Evolutionary conservation across 2,329 filamentous ascomycete genomes (phyloP), one percentile per base, ranked within the genome.

Genomic region (Orbilia brochopaga): DNA sequence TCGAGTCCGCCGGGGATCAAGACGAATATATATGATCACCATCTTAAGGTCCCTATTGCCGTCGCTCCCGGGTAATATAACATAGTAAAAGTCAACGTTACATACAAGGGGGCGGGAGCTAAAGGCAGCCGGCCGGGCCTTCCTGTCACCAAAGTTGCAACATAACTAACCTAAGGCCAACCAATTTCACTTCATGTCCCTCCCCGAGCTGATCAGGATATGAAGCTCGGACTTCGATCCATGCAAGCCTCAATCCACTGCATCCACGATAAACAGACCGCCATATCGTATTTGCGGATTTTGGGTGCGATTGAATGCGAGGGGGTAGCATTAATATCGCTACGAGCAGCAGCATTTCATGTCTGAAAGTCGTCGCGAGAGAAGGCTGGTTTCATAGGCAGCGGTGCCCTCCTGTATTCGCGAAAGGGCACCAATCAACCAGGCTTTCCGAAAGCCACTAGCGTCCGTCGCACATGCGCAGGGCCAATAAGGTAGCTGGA

Each of bases 371-470:
- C 27, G 27, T 32, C 27, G 27, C 27, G 27, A 32, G 27, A 8
- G 27, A 3, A 8, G 4, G 27, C 27, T 42, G 30, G 60, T 51
- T 51, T 44, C 52, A 40, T 48, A 27, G 51, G 52, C 51, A 35
- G 46, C 51, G 51, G 52, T 42, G 48, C 54, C 24, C 24, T 32
- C 27, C 32, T 19, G 54, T 27, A 66, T 66, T 60, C 55, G 55
- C 48, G 63, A 60, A 67, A 67, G 63, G 63, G 63, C 55, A 66
- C 63, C 63, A 67, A 61, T 61, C 56, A 67, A 15, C 37, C 37
- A 42, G 37, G 37, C 13, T 42, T 42, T 15, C n/a, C 37, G 5
- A 5, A 15, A 42, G 2, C 27, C 27, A 17, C 37, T 42, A 42
- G 37, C 37, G n/a, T 42, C 27, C 27, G 37, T 42, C 37, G n/a